Conservation (phyloP, 768 basidiomycete genomes). For the Dioszegia aurantiaca region DNA sequence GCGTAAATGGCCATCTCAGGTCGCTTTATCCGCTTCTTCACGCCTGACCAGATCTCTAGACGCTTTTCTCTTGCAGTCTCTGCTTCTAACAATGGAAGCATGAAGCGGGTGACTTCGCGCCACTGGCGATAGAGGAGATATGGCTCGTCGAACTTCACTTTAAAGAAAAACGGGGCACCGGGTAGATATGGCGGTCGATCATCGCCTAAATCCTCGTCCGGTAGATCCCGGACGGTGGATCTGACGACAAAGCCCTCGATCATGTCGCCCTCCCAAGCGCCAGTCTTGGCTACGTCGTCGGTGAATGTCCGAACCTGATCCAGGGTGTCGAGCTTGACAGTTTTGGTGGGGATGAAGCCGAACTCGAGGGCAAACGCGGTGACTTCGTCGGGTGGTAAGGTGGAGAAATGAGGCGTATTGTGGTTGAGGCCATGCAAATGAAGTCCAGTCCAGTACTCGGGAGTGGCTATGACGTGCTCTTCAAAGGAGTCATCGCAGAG, state of each 20-base stretch:
- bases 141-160: conserved; percentile 97
- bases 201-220: conserved; percentile 7
- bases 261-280: conserved; percentile 76
- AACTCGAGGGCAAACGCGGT: conserved; percentile 79
- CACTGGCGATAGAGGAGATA: conserved; percentile 99
- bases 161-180: conserved; percentile 94
- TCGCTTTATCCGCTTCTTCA: conserved; percentile 69
- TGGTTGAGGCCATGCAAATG: conserved; percentile 89
- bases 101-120: conserved; percentile 82
- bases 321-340: conserved; percentile 61
- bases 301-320: conserved; percentile 72
- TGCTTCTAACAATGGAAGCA: conserved; percentile 56
- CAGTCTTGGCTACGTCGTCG: conserved; percentile 62
- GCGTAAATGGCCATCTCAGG: conserved; percentile 76
- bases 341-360: conserved; percentile 82
- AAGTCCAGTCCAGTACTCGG: conserved; percentile 77
- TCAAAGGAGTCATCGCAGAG: conserved; percentile 97
- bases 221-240: conserved; percentile 60
- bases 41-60: conserved; percentile 39
- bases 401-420: conserved; percentile 65
- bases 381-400: conserved; percentile 65
- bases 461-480: conserved; percentile 86
- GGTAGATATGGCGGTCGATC: conserved; percentile 64
- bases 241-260: conserved; percentile 95
- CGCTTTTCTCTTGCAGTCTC: conserved; percentile 3